Percentiles rank a stretch among this genome's conserved stretches.
Evolutionary conservation across 176 grass and related monocot species (phyloP).

Genomic region (Areca catechu): DNA sequence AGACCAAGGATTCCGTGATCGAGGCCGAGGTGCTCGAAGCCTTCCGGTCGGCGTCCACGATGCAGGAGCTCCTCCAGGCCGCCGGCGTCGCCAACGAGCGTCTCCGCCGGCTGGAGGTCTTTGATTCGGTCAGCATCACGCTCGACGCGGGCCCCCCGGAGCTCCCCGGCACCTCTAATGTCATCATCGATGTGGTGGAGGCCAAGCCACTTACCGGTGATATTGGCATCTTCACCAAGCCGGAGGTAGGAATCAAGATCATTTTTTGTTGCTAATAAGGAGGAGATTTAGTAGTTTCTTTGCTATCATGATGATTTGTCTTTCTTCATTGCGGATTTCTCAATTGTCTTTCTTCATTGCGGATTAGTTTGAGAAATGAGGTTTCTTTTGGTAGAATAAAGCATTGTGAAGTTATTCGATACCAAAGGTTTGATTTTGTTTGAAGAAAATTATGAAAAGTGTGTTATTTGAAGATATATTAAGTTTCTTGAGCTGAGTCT

Average conservation of each 20-base stretch:
- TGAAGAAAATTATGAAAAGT: no score
- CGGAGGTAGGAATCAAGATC: constrained; percentile 38
- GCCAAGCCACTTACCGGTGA: constrained; percentile 41
- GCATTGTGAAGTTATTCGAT: no score
- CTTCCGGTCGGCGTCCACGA: constrained; percentile 44
- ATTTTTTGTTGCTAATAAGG: no score
- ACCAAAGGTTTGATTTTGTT: no score
- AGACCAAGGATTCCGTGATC: constrained; percentile 68
- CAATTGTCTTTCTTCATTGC: no score
- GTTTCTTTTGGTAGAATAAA: no score
- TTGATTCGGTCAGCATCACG: constrained; percentile 79
- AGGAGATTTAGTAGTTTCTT: no score
- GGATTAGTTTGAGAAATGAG: no score
- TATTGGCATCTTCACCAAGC: constrained; percentile 68
- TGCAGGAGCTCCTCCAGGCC: constrained; percentile 70
- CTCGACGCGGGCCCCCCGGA: constrained; percentile 81
- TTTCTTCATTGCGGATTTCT: no score
- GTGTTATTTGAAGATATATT: no score
- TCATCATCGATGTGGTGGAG: constrained; percentile 83
- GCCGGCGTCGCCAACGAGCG: constrained; percentile 52
- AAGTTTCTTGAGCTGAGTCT: no score
- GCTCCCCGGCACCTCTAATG: constrained; percentile 76
- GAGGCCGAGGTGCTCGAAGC: constrained; percentile 69
- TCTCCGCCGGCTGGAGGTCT: constrained; percentile 53
- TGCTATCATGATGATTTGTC: no score